phyloP scores from a whole-genome alignment of 805 yeast genomes.

The Ogataea nitratoaversa region DNA sequence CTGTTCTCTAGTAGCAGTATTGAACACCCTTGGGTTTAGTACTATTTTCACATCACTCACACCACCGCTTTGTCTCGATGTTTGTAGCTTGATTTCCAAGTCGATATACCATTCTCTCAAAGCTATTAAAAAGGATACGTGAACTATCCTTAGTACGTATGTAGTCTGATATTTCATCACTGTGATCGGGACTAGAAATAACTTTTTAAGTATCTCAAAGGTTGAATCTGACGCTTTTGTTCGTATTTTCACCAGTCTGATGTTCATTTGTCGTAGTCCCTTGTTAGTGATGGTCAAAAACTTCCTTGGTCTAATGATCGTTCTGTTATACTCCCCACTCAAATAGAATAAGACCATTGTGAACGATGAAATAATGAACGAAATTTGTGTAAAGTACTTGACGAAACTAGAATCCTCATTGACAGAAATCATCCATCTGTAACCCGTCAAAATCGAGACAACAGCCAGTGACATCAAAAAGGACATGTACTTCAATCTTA shows the following conservation, averaged over 20 bases:
- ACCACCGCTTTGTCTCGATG: slow-evolving; percentile 61
- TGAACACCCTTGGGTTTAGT: slow-evolving; percentile 75
- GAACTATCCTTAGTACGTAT: slow-evolving; percentile 6
- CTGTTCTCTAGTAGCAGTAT: slow-evolving; percentile 79
- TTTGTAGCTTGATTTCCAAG: slow-evolving; percentile 20
- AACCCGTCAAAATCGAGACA: slow-evolving; percentile 33
- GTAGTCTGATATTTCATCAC: slow-evolving; percentile 9
- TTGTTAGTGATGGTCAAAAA: slow-evolving; percentile 82
- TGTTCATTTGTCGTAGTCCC: slow-evolving; percentile 79
- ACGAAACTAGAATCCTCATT: slow-evolving; percentile 26
- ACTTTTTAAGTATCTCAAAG: slow-evolving; percentile 13
- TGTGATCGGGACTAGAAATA: slow-evolving; percentile 14
- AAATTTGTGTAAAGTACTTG: slow-evolving; percentile 44
- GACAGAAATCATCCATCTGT: slow-evolving; percentile 28
- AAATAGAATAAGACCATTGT: slow-evolving; percentile 75
- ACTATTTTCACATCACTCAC: slow-evolving; percentile 76
- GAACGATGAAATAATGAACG: slow-evolving; percentile 56
- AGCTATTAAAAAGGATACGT: slow-evolving; percentile 6
- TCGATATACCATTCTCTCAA: slow-evolving; percentile 23
- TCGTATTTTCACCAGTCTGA: slow-evolving; percentile 64
- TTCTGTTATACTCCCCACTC: slow-evolving; percentile 85
- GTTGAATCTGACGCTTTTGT: slow-evolving; percentile 34
- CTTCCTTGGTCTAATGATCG: slow-evolving; percentile 75
- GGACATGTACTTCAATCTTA: slow-evolving; percentile 58
- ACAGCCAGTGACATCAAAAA: slow-evolving; percentile 44